Evolutionary conservation across 768 basidiomycete species (phyloP).

Genomic region (Auriscalpium orientale): DNA sequence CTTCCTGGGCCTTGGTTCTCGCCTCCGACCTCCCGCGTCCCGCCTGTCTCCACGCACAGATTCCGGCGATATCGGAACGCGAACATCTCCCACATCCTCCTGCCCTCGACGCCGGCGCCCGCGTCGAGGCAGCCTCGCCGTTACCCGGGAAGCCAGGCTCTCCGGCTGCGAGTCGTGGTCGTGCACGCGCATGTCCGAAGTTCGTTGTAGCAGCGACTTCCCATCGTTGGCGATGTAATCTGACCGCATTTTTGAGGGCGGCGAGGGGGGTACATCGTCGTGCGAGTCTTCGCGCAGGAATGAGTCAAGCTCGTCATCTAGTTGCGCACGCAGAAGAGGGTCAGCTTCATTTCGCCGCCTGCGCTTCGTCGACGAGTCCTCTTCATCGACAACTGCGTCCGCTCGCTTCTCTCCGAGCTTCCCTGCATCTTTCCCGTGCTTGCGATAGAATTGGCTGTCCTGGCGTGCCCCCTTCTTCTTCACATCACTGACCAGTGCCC

Average conservation of each 20-base stretch:
- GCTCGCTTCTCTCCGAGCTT: constrained; percentile 36
- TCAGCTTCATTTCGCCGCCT: constrained; percentile 28
- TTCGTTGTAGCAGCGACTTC: constrained; percentile 49
- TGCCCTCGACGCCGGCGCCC: constrained; percentile 22
- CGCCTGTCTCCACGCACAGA: constrained; percentile 5
- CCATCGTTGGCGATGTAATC: constrained; percentile 50
- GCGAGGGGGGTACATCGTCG: constrained; percentile 21
- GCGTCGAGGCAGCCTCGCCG: constrained; percentile 38
- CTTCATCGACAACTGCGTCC: constrained; percentile 19
- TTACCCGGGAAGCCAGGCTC: constrained; percentile 38
- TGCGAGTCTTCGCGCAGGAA: constrained; percentile 46
- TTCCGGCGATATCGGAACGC: background rate
- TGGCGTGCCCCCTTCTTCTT: constrained; percentile 70
- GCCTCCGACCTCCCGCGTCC: constrained; percentile 18
- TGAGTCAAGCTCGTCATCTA: constrained; percentile 64
- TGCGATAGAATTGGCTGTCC: constrained; percentile 73
- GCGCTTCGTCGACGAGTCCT: constrained; percentile 20
- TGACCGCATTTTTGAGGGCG: constrained; percentile 61
- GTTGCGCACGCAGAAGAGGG: constrained; percentile 31
- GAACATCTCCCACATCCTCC: background rate
- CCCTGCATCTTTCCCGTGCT: constrained; percentile 59
- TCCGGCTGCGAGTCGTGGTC: constrained; percentile 17
- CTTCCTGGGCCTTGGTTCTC: constrained; percentile 38
- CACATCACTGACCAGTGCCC: constrained; percentile 64
- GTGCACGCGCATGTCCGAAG: constrained; percentile 38